Conservation (phyloP, 2,329 filamentous ascomycete genomes). For the Aureobasidium sp. region DNA sequence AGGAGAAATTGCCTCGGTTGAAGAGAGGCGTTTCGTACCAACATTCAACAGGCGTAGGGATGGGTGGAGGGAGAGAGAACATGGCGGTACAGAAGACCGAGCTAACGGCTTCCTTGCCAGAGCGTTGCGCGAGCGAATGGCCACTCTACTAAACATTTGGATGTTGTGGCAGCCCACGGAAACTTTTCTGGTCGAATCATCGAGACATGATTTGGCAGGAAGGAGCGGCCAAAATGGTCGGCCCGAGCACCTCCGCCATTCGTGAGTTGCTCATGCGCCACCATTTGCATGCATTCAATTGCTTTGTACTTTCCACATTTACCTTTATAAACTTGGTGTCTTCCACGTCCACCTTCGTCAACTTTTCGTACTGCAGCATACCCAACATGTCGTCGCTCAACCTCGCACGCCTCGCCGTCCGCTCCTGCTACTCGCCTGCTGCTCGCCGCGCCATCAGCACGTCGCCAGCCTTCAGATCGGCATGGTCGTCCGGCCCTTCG, state of each 20-base stretch:
- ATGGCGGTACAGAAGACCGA: neutral
- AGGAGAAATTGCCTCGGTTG: neutral
- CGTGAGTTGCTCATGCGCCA: neutral
- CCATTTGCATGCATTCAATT: neutral
- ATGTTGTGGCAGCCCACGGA: neutral
- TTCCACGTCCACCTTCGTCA: neutral
- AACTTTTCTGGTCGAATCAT: neutral
- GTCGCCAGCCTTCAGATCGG: slow-evolving; percentile 34
- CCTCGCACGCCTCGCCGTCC: slow-evolving; percentile 8
- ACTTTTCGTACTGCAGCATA: neutral
- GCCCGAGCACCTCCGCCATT: slow-evolving; percentile 1
- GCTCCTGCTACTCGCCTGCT: slow-evolving; percentile 13
- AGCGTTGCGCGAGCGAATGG: neutral
- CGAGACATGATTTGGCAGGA: neutral
- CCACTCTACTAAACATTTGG: neutral
- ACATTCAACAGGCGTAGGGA: neutral
- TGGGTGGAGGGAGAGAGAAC: neutral
- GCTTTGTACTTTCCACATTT: no score
- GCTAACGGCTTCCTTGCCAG: neutral
- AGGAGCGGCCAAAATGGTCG: slow-evolving; percentile 4
- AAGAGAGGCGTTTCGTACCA: neutral
- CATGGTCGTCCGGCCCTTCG: slow-evolving; percentile 45
- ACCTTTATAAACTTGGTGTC: no score
- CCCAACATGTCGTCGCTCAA: slow-evolving; percentile 11
- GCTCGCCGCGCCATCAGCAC: slow-evolving; percentile 27